These are phyloP conservation scores for Fraxinus velutina DNA, from an alignment of 305 asterid genomes.

Conservation along the genomic window DNA sequence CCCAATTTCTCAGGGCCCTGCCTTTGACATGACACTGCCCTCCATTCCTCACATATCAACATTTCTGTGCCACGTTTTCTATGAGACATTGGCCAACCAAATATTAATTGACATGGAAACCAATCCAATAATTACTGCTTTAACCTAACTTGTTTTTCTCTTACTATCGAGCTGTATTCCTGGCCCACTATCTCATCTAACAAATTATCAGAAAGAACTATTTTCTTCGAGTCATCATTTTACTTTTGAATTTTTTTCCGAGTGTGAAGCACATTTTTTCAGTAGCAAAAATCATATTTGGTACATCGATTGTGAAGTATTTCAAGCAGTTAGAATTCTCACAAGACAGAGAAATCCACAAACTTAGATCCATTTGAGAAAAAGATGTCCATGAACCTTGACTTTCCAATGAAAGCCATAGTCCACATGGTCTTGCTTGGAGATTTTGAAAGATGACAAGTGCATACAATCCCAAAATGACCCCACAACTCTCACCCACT, in stretches of 20 bases:
- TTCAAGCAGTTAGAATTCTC: neutral
- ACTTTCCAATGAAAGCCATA: conserved; percentile 27
- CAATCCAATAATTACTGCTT: neutral
- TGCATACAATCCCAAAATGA: neutral
- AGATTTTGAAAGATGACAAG: conserved; percentile 49
- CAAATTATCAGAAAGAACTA: neutral
- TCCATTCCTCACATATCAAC: neutral
- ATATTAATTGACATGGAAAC: neutral
- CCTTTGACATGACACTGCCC: neutral
- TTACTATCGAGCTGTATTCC: neutral
- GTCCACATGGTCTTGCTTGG: conserved; percentile 66
- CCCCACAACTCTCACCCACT: conserved; percentile 30
- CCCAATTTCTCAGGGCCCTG: neutral
- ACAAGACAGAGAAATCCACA: neutral
- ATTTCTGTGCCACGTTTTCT: neutral
- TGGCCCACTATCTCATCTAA: neutral
- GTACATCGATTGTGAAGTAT: neutral
- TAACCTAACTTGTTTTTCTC: neutral
- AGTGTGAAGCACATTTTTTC: neutral
- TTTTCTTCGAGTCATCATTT: neutral
- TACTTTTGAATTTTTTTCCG: neutral
- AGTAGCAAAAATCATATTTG: neutral
- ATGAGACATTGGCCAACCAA: neutral
- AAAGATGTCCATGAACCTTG: neutral
- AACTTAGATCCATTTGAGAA: neutral